Conservation (phyloP, 345 rosid genomes). For the Psidium guajava region DNA sequence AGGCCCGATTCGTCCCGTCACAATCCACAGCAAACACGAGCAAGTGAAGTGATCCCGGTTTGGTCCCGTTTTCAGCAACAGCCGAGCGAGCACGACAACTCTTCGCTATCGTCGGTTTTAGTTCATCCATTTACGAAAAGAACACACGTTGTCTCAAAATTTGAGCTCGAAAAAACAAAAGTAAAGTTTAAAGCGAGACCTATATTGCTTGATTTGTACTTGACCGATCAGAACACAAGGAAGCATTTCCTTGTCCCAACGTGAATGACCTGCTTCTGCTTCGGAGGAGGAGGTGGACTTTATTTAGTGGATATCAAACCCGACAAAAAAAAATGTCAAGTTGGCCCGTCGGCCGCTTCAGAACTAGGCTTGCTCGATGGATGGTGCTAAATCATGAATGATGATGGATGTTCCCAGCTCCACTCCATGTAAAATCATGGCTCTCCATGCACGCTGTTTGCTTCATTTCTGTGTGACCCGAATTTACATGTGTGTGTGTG, state of each 20-base stretch:
- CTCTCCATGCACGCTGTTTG: neutral
- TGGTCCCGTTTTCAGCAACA: too few relatives aligned
- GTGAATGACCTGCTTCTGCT: too few relatives aligned
- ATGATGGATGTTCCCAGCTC: neutral
- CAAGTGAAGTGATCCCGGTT: too few relatives aligned
- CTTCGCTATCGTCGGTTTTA: neutral
- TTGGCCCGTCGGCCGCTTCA: neutral
- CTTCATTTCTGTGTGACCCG: neutral
- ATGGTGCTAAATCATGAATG: neutral
- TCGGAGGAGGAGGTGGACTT: too few relatives aligned
- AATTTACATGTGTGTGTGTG: too few relatives aligned
- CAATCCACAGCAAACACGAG: too few relatives aligned
- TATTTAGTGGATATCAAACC: neutral
- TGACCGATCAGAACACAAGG: neutral
- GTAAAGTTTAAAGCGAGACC: neutral
- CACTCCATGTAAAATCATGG: neutral
- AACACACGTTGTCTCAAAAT: neutral
- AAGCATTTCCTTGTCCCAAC: neutral
- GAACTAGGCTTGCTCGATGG: neutral
- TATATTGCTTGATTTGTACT: too few relatives aligned
- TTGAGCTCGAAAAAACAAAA: neutral
- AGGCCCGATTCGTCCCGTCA: too few relatives aligned
- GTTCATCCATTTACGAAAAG: neutral
- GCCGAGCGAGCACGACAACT: too few relatives aligned
- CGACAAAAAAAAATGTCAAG: neutral